Evolutionary conservation across 1,139 yeast species (phyloP).

Genomic region (Pneumocystis wakefieldiae): DNA sequence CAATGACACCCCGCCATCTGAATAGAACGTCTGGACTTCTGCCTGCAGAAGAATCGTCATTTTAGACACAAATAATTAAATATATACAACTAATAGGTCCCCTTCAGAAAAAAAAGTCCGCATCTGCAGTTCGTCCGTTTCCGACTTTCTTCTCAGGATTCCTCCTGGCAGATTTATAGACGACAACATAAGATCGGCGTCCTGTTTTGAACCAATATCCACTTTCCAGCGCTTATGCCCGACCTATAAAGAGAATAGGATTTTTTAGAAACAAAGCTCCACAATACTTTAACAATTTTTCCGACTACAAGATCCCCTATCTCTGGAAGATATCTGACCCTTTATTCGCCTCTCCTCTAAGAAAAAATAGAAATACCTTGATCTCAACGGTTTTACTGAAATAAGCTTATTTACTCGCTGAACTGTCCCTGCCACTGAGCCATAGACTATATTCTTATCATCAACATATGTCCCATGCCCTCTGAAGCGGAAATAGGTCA

Average conservation of each 20-base stretch:
- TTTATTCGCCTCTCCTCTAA: neutral
- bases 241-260: conserved; percentile 27
- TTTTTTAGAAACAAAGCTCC: neutral
- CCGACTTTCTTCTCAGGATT: conserved; percentile 79
- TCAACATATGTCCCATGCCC: conserved; percentile 88
- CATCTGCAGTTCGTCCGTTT: conserved; percentile 93
- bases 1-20: conserved; percentile 82
- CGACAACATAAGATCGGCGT: conserved; percentile 83
- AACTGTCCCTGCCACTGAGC: conserved; percentile 86
- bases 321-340: conserved; percentile 43
- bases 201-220: conserved; percentile 85
- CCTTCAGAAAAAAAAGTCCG: conserved; percentile 87
- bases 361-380: conserved; percentile 37
- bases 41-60: conserved; percentile 28
- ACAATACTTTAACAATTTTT: conserved; percentile 52
- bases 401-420: conserved; percentile 73
- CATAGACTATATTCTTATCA: conserved; percentile 51
- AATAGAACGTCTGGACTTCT: conserved; percentile 80
- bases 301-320: conserved; percentile 96
- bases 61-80: neutral
- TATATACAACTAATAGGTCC: conserved; percentile 52
- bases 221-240: conserved; percentile 94
- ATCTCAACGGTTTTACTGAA: conserved; percentile 73
- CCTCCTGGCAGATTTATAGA: conserved; percentile 97
- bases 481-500: conserved; percentile 21